Evolutionary conservation across 139 green algal species (phyloP), one percentile per base, ranked within the genome.

Genomic region (Pleodorina starrii): DNA sequence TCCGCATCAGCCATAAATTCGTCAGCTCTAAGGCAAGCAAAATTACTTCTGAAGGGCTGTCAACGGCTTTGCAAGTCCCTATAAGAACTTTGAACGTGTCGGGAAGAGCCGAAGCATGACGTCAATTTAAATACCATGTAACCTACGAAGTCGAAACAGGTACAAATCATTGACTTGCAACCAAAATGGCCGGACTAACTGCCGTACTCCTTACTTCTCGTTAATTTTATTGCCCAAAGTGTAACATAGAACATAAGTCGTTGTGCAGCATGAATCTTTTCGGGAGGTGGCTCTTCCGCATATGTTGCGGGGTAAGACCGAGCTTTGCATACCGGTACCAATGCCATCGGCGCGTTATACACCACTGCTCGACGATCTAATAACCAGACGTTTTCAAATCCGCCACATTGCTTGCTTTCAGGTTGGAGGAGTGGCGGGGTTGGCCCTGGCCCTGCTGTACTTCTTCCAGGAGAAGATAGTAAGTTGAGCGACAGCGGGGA

Each of bases 381-480:
- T n/a, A n/a, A n/a, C n/a, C n/a, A n/a, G n/a, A n/a, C n/a, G n/a
- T n/a, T n/a, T n/a, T n/a, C 5, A 66, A 66, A 66, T 27, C 29
- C 9, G 29, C 25, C 54, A 25, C 5, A 66, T 66, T 66, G 7
- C 29, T 36, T 38, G n/a, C 19, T 23, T 72, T 7, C 90, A 97
- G 95, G 88, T 91, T 35, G 94, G 84, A 40, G 90, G 91, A 0
- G 27, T 97, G 6, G 90, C 90, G 14, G 93, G 82, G 1, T 3
- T 95, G n/a, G 92, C 76, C 0, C n/a, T 98, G 10, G 93, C 86
- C 0, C 84, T 97, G 23, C 84, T 98, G 1, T 97, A 96, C 40
- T 71, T 93, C 16, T 94, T 98, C 35, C 96, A 98, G 46, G 94
- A 98, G 69, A 98, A 96, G 77, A 87, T 98, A 46, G 94, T 97